phyloP scores from a whole-genome alignment of 2,329 filamentous ascomycete genomes.

The Penicillium sp. region DNA sequence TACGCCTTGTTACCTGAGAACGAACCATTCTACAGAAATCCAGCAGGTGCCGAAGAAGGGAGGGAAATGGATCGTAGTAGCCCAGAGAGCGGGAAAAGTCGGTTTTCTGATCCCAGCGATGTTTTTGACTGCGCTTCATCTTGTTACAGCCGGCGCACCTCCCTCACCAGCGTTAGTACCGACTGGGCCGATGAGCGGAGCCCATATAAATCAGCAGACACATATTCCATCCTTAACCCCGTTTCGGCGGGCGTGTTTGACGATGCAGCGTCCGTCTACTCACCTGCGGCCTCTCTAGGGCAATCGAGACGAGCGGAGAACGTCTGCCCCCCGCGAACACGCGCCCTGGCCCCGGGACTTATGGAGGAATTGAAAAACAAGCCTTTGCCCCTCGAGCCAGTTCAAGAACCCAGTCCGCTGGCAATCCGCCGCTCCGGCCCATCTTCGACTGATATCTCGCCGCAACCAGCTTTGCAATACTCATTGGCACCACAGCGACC shows the following conservation, averaged over 20 bases:
- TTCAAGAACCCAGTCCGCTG: conserved; percentile 30
- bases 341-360: conserved; percentile 16
- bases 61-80: background rate
- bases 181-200: conserved; percentile 16
- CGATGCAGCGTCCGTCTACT: conserved; percentile 16
- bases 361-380: conserved; percentile 37
- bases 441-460: conserved; percentile 2
- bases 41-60: background rate
- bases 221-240: conserved; percentile 28
- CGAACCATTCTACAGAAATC: conserved; percentile 15
- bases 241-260: conserved; percentile 35
- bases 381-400: conserved; percentile 41
- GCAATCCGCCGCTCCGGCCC: conserved; percentile 19
- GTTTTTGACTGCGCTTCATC: conserved; percentile 33
- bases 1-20: conserved; percentile 7
- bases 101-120: conserved; percentile 26
- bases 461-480: background rate
- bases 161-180: conserved; percentile 34
- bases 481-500: background rate
- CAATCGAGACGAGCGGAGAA: background rate
- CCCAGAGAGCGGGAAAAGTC: conserved; percentile 9
- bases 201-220: conserved; percentile 18
- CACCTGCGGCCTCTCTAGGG: background rate
- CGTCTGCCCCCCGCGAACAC: conserved; percentile 9
- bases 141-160: conserved; percentile 37